Base-by-base conservation (phyloP, 1,139 yeast species). In the Magnusiomyces starmeri region DNA sequence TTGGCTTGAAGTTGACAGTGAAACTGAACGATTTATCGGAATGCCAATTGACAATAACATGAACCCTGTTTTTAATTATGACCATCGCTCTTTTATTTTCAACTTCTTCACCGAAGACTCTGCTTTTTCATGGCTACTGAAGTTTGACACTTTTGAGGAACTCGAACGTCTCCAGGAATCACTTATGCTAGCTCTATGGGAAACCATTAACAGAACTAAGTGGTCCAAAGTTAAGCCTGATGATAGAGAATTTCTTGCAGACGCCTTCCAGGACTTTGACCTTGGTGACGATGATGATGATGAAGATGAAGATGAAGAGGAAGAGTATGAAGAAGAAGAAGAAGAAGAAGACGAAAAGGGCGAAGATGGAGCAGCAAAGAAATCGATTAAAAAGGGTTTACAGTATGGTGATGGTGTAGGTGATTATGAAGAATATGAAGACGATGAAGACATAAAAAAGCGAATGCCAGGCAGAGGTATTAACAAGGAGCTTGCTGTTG, bases 401-500 rank as follows among this genome's bases (percentile, higher is more conserved):
- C 46, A 39, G 25, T 45, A 46, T 27, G 47, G 50, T 26, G 67
- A 64, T 2, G 64, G 59, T 3, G 39, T 21, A 7, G 51, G 48
- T 9, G 58, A 52, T 1, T 65, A 64, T 24, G 66, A 61, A 21
- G 62, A 61, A 50, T 34, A 16, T 43, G 46, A 26, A 43, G 71
- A 68, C 47, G 69, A 66, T 47, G 70, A 61, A 7, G 60, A 62
- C 18, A 69, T 68, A 34, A 69, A 62, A 24, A 68, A 65, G 24
- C 55, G 60, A 47, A 69, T 66, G 58, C 51, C 60, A 32, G 62
- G 65, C 46, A 60, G 64, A 51, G 67, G 69, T 22, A 72, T 75
- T 58, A 85, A 85, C 64, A 76, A 81, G 50, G 81, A 79, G 29
- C 73, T 89, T 59, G 81, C 85, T 0, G 82, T 87, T 18, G 92